Evolutionary conservation across 441 rosid genomes (phyloP), one percentile per base, ranked within the genome.

Genomic region (Gossypium aridum): DNA sequence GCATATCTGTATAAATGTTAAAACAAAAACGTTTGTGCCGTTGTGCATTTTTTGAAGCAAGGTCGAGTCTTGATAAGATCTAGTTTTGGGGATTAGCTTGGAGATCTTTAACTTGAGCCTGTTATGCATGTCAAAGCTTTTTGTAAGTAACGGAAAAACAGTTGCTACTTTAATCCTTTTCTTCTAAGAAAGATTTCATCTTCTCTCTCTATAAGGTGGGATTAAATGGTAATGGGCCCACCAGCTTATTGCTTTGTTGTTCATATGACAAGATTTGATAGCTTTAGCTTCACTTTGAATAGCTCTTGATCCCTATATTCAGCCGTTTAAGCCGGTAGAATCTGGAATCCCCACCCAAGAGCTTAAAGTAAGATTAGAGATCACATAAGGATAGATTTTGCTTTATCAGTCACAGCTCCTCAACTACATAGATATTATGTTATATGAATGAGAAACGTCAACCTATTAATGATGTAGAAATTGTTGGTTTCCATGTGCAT

Each of bases 41-140:
- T 53, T 79, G 39, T 77, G 73, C 49, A 54, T 63, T 19, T 16
- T 31, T 10, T 2, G 17, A n/a, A 39, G 43, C 37, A 67, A 61
- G 37, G 54, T 73, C 14, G 1, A 60, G 49, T 31, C 53, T 45
- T 16, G 74, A 51, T 53, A 68, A 55, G 89, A 77, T 90, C 89
- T 87, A 78, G 74, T 88, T 84, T 88, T 85, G 87, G 85, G 85
- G 85, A 43, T 71, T 83, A 16, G 72, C 72, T 47, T 77, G 83
- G 87, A 82, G 89, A 81, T 84, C 86, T 77, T 61, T 22, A 16
- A 64, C 59, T 39, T 10, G 51, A 74, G 60, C 72, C 64, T 76
- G 62, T 64, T 67, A 67, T 67, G 34, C 20, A 37, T 79, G 77
- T 75, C 56, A 62, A 74, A 75, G 67, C 34, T 71, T 39, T 59